Conservation (phyloP, 73 alveolate species). For the Paramecium caudatum region DNA sequence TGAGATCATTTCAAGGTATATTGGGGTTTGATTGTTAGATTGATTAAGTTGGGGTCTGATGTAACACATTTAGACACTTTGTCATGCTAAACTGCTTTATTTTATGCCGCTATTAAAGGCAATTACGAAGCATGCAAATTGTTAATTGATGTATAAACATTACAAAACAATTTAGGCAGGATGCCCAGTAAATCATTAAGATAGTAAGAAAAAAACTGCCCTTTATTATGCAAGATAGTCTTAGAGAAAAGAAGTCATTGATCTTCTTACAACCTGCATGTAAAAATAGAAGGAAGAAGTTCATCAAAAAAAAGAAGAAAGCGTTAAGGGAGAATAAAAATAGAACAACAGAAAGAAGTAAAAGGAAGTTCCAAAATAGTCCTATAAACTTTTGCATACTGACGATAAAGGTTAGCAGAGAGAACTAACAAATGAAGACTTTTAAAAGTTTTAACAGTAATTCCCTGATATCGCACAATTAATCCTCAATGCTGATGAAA, state of each 20-base stretch:
- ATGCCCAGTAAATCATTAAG: conserved; percentile 85
- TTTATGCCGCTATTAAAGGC: conserved; percentile 95
- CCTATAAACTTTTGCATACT: conserved; percentile 63
- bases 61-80: conserved; percentile 84
- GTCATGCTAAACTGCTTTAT: conserved; percentile 91
- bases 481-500: conserved; percentile 70
- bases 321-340: conserved; percentile 52
- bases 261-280: conserved; percentile 72
- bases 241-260: conserved; percentile 81
- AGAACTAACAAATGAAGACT: conserved; percentile 74
- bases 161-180: conserved; percentile 70
- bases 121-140: conserved; percentile 82
- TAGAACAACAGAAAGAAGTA: conserved; percentile 42
- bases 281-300: conserved; percentile 33
- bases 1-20: conserved; percentile 76
- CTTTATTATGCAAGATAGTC: conserved; percentile 85
- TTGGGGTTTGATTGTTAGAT: neutral
- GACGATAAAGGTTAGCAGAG: conserved; percentile 78
- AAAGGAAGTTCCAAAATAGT: conserved; percentile 67
- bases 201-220: conserved; percentile 84
- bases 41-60: conserved; percentile 85
- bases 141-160: conserved; percentile 77
- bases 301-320: conserved; percentile 31
- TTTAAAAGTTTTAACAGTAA: conserved; percentile 53
- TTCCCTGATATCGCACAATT: conserved; percentile 76